Conservation (phyloP, 1,284 basidiomycete species). For the Puccinia brachypodii region DNA sequence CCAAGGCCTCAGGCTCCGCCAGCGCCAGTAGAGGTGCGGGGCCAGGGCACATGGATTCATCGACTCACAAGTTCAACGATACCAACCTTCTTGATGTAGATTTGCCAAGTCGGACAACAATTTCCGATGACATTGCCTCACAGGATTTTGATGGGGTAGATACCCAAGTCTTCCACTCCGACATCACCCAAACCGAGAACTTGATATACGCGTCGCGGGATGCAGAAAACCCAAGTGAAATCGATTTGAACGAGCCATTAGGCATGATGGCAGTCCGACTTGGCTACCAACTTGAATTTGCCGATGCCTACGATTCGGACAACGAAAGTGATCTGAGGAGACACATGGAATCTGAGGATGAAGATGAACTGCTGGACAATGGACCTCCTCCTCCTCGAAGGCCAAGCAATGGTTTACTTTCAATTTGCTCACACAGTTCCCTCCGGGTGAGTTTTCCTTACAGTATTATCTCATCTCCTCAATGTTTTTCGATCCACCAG, state of each 20-base stretch:
- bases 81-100: neutral
- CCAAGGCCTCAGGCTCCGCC: neutral
- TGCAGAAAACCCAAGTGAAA: neutral
- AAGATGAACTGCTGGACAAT: neutral
- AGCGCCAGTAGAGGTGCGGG: no score
- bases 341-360: neutral
- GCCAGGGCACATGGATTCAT: no score
- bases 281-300: slow-evolving; percentile 29
- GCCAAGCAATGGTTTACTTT: neutral
- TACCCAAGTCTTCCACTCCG: neutral
- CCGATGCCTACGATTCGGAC: neutral
- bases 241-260: slow-evolving; percentile 34
- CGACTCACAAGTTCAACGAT: neutral
- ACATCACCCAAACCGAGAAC: neutral
- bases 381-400: neutral
- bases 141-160: neutral
- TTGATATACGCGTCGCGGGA: neutral
- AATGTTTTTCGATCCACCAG: neutral
- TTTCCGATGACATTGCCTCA: neutral
- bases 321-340: neutral
- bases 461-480: no score
- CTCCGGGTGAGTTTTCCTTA: neutral
- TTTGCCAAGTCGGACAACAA: neutral
- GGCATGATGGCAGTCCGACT: slow-evolving; percentile 28
- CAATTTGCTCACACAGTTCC: neutral